Evolutionary conservation across 495 filamentous ascomycete species (phyloP), one percentile per base, ranked within the genome.

Genomic region (Xylaria acuta): DNA sequence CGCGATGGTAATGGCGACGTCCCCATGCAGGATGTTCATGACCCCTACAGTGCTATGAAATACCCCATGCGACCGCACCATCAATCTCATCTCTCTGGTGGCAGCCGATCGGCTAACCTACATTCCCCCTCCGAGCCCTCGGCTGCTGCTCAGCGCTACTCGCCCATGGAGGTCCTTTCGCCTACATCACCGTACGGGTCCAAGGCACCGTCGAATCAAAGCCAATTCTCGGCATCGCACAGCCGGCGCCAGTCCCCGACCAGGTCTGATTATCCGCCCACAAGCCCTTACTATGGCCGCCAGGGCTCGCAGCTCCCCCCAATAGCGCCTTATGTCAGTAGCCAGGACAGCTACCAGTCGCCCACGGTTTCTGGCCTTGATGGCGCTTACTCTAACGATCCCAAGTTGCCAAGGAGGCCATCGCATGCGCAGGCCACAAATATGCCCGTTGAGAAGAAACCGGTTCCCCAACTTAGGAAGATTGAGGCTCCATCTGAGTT

Each of bases 61-160:
- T 96, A 97, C 78, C 88, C 93, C 59, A 88, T 92, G 83, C 87
- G 91, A 54, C 89, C 88, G 69, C 90, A 91, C 79, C 88, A 90
- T 73, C 88, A 89, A 75, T 84, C 87, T 70, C 86, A 88, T 67
- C 83, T 87, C 54, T 86, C 87, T 41, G 78, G 78, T 22, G 45
- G 49, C 70, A 77, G 82, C 51, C 84, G 86, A 71, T 34, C 82
- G 16, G 70, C 83, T 47, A 81, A 75, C 75, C 85, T 90, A 63
- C 89, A 88, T 78, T 85, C 94, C 25, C 82, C 88, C 27, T 89
- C 90, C 69, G 93, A 95, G 73, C 92, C 93, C 70, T 93, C 93
- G 32, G 86, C 92, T 45, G 92, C 94, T 56, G 93, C 94, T 60
- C 92, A 95, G 77, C 89, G 95, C 77, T 98, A 99, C 81, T 97